phyloP scores from a whole-genome alignment of 768 basidiomycete species.

The Podaxis rugospora region DNA sequence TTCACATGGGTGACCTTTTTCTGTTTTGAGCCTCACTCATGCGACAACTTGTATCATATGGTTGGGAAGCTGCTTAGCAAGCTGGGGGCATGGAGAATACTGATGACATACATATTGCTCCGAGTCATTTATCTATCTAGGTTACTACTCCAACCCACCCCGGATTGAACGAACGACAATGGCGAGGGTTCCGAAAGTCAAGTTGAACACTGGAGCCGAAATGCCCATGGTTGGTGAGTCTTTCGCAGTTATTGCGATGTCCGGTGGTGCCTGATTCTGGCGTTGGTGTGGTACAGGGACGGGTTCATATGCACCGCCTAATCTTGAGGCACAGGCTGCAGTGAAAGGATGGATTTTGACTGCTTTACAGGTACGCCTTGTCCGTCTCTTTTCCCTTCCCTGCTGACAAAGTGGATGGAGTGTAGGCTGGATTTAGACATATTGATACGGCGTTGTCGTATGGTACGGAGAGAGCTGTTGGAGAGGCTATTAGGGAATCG shows the following conservation, averaged over 20 bases:
- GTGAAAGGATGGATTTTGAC: conserved; percentile 35
- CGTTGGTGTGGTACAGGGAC: conserved; percentile 22
- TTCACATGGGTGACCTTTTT: too few species aligned
- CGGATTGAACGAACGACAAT: not conserved
- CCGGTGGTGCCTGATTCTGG: not conserved
- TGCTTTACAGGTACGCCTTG: conserved; percentile 30
- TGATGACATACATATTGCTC: too few species aligned
- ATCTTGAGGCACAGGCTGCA: conserved; percentile 26
- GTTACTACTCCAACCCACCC: not conserved
- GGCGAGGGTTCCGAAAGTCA: not conserved
- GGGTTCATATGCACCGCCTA: conserved; percentile 35
- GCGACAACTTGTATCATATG: too few species aligned
- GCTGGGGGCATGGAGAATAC: not conserved
- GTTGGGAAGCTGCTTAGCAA: not conserved
- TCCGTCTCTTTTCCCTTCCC: not conserved
- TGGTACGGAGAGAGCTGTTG: conserved; percentile 37
- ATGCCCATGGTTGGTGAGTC: conserved; percentile 31
- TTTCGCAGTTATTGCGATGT: not conserved
- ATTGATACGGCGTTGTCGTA: conserved; percentile 37
- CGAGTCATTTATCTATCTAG: not conserved
- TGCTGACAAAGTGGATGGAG: not conserved
- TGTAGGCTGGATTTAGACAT: conserved; percentile 36
- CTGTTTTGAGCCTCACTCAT: too few species aligned
- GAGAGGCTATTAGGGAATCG: conserved; percentile 40
- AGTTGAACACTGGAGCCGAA: conserved; percentile 26